Conservation (phyloP, 306 rosid species). For the Quercus berberidifolia region DNA sequence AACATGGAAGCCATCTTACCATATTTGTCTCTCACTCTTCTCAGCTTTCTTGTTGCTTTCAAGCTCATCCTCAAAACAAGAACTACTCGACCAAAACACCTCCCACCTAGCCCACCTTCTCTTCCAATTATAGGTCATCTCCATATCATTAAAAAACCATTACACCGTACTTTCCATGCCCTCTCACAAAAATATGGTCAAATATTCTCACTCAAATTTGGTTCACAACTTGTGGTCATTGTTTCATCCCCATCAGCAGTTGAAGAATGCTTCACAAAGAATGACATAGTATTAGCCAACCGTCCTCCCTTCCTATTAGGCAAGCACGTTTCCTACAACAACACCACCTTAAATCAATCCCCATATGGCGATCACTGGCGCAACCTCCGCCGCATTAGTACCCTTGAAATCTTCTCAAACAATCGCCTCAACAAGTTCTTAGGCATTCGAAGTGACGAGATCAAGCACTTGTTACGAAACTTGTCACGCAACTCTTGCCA, state of each 20-base stretch:
- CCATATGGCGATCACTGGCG: conserved; percentile 82
- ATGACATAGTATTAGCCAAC: conserved; percentile 54
- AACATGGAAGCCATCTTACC: too few relatives aligned
- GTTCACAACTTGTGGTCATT: conserved; percentile 29
- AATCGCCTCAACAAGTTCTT: conserved; percentile 23
- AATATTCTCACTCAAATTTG: conserved; percentile 22
- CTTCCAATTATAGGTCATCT: conserved; percentile 64
- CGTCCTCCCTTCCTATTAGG: conserved; percentile 25
- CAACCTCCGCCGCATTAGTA: conserved; percentile 62
- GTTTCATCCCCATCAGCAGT: conserved; percentile 43
- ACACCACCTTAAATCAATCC: conserved; percentile 21
- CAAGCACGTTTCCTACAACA: conserved; percentile 43
- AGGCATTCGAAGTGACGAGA: conserved; percentile 41
- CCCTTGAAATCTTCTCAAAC: conserved; percentile 53
- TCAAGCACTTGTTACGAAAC: conserved; percentile 22
- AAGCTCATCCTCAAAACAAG: conserved; percentile 23
- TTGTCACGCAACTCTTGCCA: neutral
- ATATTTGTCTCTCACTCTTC: neutral
- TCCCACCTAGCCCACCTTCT: conserved; percentile 50
- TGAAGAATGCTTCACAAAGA: conserved; percentile 69
- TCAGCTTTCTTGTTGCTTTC: conserved; percentile 7
- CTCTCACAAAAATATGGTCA: conserved; percentile 47
- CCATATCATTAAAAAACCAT: conserved; percentile 37
- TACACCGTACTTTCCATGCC: conserved; percentile 23
- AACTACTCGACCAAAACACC: conserved; percentile 11